These are phyloP conservation scores for Pythium sukuiense DNA, from an alignment of 352 stramenopile genomes.

Conservation along the genomic window DNA sequence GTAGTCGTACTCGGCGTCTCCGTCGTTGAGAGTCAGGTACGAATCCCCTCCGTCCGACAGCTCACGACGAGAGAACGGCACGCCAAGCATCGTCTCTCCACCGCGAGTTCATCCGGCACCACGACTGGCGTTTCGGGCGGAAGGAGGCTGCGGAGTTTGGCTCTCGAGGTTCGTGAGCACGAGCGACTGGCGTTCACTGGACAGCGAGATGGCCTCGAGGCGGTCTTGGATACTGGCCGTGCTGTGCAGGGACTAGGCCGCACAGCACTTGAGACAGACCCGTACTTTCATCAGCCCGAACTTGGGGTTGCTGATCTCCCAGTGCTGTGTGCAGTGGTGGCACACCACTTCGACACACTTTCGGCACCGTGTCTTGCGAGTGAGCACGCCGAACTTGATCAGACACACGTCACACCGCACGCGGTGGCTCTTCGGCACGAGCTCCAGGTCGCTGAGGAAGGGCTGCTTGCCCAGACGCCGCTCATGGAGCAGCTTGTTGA, in stretches of 20 bases:
- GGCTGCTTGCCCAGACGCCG: conserved; percentile 45
- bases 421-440: conserved; percentile 59
- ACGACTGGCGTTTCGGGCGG: neutral
- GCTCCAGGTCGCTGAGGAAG: conserved; percentile 67
- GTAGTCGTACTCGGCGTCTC: neutral
- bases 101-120: neutral
- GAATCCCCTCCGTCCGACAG: neutral
- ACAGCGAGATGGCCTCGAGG: neutral
- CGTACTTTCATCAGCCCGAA: conserved; percentile 51
- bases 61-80: conserved; percentile 1
- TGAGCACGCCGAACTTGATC: conserved; percentile 59
- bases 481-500: conserved; percentile 52
- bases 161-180: neutral
- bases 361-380: conserved; percentile 58
- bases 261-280: conserved; percentile 37
- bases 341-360: conserved; percentile 80
- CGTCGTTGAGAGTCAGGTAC: neutral
- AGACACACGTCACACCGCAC: conserved; percentile 60
- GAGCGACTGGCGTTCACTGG: neutral
- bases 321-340: conserved; percentile 54
- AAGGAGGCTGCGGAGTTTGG: neutral
- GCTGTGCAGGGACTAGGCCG: neutral
- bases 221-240: neutral
- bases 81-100: neutral
- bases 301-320: conserved; percentile 49